Base-by-base conservation (phyloP, 768 basidiomycete genomes). In the Suillus clintonianus region DNA sequence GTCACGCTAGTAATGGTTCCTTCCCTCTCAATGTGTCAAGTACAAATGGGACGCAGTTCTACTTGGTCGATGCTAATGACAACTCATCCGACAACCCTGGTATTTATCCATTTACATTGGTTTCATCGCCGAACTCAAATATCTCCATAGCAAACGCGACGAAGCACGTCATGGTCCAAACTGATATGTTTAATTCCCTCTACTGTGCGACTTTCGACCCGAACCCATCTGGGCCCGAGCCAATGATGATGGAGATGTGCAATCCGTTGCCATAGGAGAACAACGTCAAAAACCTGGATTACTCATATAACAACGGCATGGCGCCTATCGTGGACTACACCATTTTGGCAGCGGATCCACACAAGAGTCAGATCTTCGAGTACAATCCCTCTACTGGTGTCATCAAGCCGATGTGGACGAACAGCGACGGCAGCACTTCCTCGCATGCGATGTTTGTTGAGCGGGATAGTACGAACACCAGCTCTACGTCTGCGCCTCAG, bases 191-290 rank as follows among this genome's bases (percentile, higher is more conserved):
- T 64, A 74, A 82, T 61, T 73, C 79, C 27, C 63, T 57, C 10
- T 86, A 80, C 69, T 92, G 90, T 64, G 86, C 84, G 6, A 90
- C 88, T 5, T 90, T 83, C 70, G 79, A 89, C 65, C 79, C 86
- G 4, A 75, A 79, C 34, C 87, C 88, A 2, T 62, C 76, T 5
- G 67, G 73, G 2, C 78, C 84, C 3, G 78, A 80, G n/a, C 81
- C 84, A 5, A 77, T 91, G 70, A 81, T 79, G 6, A 79, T 85
- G 71, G 72, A 80, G 56, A 70, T 69, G 10, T 91, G 88, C 67
- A 65, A 64, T 32, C 54, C 55, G 4, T 50, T 62, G 7, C 24
- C 24, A 24, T n/a, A 14, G 0, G 30, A 61, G 41, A 14, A 43
- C 7, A 34, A 15, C 5, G 34, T 62, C 55, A 58, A 62, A 53